Evolutionary conservation across 805 yeast species (phyloP).

Genomic region (Candida michaelii): DNA sequence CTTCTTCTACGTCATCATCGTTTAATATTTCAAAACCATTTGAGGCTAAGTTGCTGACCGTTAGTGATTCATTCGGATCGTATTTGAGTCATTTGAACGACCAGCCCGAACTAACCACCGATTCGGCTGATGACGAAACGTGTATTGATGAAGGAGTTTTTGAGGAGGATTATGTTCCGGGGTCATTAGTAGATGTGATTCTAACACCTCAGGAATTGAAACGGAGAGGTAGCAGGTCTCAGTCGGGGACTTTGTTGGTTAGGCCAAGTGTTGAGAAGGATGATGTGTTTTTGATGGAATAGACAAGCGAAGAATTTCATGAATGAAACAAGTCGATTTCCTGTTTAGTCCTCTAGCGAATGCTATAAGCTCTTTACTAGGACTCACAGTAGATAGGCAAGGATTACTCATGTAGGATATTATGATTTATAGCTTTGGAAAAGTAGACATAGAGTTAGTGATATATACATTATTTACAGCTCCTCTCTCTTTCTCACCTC

Average conservation of each 20-base stretch:
- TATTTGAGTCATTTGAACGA: constrained; percentile 12
- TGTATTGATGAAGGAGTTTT: constrained; percentile 24
- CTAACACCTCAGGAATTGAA: constrained; percentile 76
- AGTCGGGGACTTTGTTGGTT: constrained; percentile 40
- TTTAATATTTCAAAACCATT: constrained; percentile 10
- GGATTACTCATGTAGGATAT: no score
- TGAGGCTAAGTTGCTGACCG: constrained; percentile 11
- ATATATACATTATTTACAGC: constrained; percentile 3
- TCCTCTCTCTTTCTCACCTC: no score
- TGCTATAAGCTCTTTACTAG: no score
- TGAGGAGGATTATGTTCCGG: constrained; percentile 81
- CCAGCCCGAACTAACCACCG: background rate
- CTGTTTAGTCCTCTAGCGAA: no score
- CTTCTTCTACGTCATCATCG: constrained; percentile 1
- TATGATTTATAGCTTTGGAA: background rate
- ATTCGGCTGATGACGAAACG: constrained; percentile 31
- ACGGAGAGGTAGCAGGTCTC: constrained; percentile 65
- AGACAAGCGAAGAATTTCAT: no score
- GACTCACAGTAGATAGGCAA: no score
- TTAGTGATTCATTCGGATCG: constrained; percentile 16
- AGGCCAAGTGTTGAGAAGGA: constrained; percentile 31
- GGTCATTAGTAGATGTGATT: constrained; percentile 68
- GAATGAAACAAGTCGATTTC: no score
- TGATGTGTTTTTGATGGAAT: constrained; percentile 43
- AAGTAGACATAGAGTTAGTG: constrained; percentile 1